Evolutionary conservation across 139 green algal species (phyloP).

Genomic region (Coccomyxa sp.): DNA sequence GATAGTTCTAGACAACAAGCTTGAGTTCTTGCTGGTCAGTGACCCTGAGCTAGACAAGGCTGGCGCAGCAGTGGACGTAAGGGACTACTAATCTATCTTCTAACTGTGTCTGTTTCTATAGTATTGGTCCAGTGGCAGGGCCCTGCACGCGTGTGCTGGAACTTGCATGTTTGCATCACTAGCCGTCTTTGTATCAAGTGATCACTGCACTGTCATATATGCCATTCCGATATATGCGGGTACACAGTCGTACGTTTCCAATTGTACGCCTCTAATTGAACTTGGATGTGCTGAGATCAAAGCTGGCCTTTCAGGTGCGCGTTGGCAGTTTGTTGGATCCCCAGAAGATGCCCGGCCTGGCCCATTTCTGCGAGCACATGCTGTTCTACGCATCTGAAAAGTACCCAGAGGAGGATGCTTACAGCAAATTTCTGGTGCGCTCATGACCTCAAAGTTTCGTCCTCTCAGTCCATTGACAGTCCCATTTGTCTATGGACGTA

Average conservation of each 20-base stretch:
- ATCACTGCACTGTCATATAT: too few relatives aligned
- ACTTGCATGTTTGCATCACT: background rate
- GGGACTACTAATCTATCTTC: too few relatives aligned
- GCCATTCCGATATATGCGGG: background rate
- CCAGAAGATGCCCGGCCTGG: constrained; percentile 61
- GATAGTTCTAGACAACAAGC: constrained; percentile 58
- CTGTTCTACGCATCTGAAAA: constrained; percentile 84
- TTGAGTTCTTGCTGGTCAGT: constrained; percentile 60
- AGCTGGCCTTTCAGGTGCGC: constrained; percentile 41
- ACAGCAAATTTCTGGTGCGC: constrained; percentile 45
- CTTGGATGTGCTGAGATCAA: background rate
- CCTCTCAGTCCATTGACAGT: too few relatives aligned
- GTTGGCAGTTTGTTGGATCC: constrained; percentile 78
- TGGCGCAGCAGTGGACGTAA: constrained; percentile 67
- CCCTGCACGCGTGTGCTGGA: too few relatives aligned
- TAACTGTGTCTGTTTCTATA: too few relatives aligned
- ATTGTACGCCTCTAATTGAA: background rate
- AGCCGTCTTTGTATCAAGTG: background rate
- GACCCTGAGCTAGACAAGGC: constrained; percentile 79
- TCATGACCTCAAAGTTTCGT: background rate
- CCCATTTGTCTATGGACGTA: too few relatives aligned
- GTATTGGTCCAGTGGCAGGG: too few relatives aligned
- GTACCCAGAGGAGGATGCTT: constrained; percentile 75
- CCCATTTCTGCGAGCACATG: constrained; percentile 92
- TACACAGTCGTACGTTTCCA: background rate